A percentile compares a stretch with the other conserved stretches of the same genome.
These are phyloP conservation scores for Aspergillus tamarii DNA, from an alignment of 2,329 filamentous ascomycete genomes.

Conservation along the genomic window DNA sequence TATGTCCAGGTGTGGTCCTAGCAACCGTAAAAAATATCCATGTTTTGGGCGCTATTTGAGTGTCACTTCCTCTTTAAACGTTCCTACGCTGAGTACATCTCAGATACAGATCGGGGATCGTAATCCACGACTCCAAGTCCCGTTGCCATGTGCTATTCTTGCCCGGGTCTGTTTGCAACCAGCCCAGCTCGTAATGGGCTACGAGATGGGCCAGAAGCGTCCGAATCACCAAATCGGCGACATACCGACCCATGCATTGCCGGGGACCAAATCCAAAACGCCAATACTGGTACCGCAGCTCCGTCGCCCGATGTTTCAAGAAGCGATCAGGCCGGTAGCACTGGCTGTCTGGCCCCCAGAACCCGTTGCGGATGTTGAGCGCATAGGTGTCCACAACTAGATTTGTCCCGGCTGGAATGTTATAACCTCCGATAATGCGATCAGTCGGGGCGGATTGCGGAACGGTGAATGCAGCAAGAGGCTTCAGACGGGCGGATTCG, in stretches of 20 bases:
- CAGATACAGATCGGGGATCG: background rate
- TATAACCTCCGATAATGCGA: constrained; percentile 38
- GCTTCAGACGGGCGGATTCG: constrained; percentile 45
- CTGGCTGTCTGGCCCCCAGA: constrained; percentile 44
- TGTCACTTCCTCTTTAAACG: no score
- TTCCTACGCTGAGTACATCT: no score
- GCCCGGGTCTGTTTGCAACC: background rate
- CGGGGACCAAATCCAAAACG: background rate
- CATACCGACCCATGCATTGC: background rate
- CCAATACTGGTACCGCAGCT: constrained; percentile 3
- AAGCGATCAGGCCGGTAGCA: constrained; percentile 40
- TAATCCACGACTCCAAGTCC: background rate
- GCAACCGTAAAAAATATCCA: no score
- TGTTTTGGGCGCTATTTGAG: no score
- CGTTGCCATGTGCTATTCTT: background rate
- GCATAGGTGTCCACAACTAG: constrained; percentile 50
- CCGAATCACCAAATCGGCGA: background rate
- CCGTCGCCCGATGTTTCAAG: background rate
- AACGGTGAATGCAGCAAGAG: constrained; percentile 46
- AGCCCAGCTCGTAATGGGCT: background rate
- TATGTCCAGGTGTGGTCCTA: no score
- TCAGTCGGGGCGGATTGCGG: constrained; percentile 44
- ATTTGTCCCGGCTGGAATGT: constrained; percentile 42
- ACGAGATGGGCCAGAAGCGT: background rate
- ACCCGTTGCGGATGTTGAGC: constrained; percentile 45